These are phyloP conservation scores for Hordeum pubiflorum DNA, from an alignment of 202 grass and related monocot genomes.

Conservation along the genomic window DNA sequence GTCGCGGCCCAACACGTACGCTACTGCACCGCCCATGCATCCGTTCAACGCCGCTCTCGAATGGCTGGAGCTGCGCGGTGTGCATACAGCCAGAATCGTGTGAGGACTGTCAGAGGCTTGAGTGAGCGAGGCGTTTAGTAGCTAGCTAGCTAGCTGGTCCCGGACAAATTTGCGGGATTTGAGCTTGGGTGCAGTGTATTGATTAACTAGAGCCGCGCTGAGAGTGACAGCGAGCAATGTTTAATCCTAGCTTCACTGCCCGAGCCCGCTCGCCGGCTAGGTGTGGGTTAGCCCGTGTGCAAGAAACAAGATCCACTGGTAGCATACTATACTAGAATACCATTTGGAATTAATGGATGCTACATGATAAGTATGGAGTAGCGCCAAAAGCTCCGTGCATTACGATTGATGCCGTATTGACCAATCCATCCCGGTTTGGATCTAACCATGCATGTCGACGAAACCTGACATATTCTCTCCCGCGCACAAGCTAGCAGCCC, in stretches of 20 bases:
- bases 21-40: neutral
- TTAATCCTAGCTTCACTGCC: slow-evolving; percentile 15
- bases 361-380: neutral
- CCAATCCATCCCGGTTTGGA: slow-evolving; percentile 33
- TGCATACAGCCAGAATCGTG: neutral
- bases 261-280: neutral
- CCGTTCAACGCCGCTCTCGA: neutral
- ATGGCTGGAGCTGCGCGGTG: neutral
- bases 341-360: neutral
- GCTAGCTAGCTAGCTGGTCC: neutral
- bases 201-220: neutral
- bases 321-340: neutral
- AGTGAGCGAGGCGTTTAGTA: neutral
- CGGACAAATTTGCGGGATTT: neutral
- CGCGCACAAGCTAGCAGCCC: neutral
- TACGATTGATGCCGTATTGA: slow-evolving; percentile 45
- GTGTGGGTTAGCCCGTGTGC: neutral
- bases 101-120: neutral
- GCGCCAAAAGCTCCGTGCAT: slow-evolving; percentile 16
- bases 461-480: slow-evolving; percentile 17
- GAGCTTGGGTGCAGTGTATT: neutral
- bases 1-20: neutral
- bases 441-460: slow-evolving; percentile 18
- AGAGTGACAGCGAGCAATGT: neutral
- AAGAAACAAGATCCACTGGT: neutral